A percentile compares a stretch with the other conserved stretches of the same genome.
phyloP scores from a whole-genome alignment of 768 basidiomycete species.

The Coprinopsis sp. region DNA sequence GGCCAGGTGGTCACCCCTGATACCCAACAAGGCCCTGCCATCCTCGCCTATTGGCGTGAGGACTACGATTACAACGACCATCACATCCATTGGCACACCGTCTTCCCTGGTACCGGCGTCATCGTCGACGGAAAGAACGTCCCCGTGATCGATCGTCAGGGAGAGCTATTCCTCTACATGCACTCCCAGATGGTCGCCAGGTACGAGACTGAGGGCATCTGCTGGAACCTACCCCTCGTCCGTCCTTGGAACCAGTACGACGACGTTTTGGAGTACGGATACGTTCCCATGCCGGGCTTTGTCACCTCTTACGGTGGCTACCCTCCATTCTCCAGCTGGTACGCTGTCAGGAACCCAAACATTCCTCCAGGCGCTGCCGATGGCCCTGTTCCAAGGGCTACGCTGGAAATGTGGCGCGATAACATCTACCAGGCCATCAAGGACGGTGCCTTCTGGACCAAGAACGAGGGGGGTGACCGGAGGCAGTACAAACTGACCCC shows the following conservation, averaged over 20 bases:
- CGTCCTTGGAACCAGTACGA: background rate
- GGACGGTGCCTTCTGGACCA: background rate
- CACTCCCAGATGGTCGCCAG: background rate
- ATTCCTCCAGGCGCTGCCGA: background rate
- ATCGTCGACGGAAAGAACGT: background rate
- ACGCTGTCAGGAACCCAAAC: background rate
- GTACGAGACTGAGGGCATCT: background rate
- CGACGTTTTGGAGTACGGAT: background rate
- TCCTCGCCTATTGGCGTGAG: background rate
- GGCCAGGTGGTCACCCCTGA: background rate
- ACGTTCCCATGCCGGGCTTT: background rate
- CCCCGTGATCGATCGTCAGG: background rate
- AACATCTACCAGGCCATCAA: background rate
- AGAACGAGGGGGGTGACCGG: background rate
- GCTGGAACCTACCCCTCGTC: background rate
- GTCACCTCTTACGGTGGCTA: background rate
- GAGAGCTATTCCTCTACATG: background rate
- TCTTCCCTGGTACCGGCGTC: background rate
- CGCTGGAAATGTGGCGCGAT: background rate
- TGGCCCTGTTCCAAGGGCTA: background rate
- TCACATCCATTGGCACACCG: constrained; percentile 1
- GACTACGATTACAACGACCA: constrained; percentile 1
- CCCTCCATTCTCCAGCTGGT: background rate
- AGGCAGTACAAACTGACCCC: background rate
- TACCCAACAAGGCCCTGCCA: background rate